Evolutionary conservation across 495 filamentous ascomycete species (phyloP), one percentile per base, ranked within the genome.

Genomic region (Bacidia rubella): DNA sequence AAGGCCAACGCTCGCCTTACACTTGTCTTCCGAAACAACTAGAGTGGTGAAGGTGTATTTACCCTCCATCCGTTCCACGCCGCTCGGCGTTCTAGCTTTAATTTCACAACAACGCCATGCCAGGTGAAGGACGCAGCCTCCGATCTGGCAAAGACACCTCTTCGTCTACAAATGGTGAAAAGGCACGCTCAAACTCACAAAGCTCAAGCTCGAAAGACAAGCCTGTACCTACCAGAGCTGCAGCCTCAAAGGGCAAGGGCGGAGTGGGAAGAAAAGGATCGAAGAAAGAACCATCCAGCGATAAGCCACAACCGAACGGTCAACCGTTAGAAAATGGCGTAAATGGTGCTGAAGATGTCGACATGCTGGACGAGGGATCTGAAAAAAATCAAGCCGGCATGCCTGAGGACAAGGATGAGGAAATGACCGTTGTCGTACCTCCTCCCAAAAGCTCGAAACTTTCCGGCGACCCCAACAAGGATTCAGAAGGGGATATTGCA

Each of bases 341-440:
- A 68, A 79, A 85, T 63, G 80, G 81, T 58, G 77, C 77, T 54
- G 80, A 89, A 57, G 86, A 89, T 67, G 76, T 87, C 58, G 85
- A 87, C 64, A 88, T 89, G 85, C 81, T 79, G 66, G 82, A 85
- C 70, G 81, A 85, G 70, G 77, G 75, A 67, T 73, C 73, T 66
- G 74, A 70, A 70, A 82, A 81, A 62, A 62, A 54, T 51, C 25
- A n/a, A n/a, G 7, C 47, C 17, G 61, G 69, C 49, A 85, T 80
- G 71, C 78, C 74, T 56, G 81, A 83, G 71, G 80, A 86, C 70
- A 83, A 83, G 65, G 79, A 87, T 67, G 79, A 81, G 64, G 77
- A 84, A 72, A 90, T 90, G 83, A 90, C 85, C 51, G 83, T 90
- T 60, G 85, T 88, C 66, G 83, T 90, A 49, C 85, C 85, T 54